Base-by-base conservation (phyloP, 2,329 filamentous ascomycete genomes). In the Colletotrichum australisinense region DNA sequence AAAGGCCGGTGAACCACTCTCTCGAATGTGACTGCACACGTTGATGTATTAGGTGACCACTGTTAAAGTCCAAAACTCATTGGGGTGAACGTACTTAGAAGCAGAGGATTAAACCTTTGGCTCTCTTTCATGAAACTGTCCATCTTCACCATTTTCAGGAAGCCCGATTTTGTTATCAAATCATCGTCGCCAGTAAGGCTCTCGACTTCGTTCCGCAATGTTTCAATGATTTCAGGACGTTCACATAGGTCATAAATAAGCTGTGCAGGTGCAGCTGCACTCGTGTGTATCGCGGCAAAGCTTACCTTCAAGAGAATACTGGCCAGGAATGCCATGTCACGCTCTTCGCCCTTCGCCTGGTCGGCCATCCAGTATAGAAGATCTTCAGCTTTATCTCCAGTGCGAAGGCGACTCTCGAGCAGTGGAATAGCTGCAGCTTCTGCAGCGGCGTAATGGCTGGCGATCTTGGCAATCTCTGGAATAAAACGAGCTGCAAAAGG, bases 201-300 rank as follows among this genome's bases (percentile, higher is more conserved):
- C 58, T 32, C 12, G 9, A 69, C 12, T 69, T 69, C 67, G 12
- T 56, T 9, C 30, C 67, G n/a, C 9, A 69, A 19, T 12, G 56
- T 63, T 12, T 57, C 67, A 14, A 56, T 49, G 19, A 32, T 63
- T 4, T 69, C 67, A n/a, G 67, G 58, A 24, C 42, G 35, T 38
- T 38, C 35, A 6, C 75, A 77, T 5, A 81, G 75, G 72, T 81
- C 79, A 58, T 76, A 79, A 4, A 81, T 72, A 1, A 80, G 69
- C 63, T 80, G 76, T 30, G 74, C 76, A 6, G 74, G 74, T n/a
- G 76, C 77, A 12, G 76, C 75, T 30, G 77, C 76, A 26, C 75
- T 79, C 1, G 78, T 80, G 59, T 80, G 79, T 14, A 80, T 79
- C 2, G 79, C 77, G 4, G 79, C 78, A 46, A 81, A 79, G 59